Conservation (phyloP, 2,329 filamentous ascomycete genomes). For the Phyllosticta ampelicida region DNA sequence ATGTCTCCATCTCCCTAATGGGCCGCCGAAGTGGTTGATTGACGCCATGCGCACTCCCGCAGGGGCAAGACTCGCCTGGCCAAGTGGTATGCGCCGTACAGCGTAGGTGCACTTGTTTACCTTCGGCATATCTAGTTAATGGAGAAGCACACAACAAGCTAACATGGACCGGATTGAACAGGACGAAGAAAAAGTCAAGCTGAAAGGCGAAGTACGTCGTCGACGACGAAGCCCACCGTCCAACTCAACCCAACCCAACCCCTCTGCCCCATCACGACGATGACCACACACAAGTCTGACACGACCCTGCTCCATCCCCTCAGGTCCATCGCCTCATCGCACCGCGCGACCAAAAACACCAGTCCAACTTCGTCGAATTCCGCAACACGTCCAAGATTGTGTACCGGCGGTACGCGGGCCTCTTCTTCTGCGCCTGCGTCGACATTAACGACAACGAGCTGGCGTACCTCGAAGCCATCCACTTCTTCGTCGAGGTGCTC, state of each 20-base stretch:
- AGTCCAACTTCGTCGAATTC: slow-evolving; percentile 97
- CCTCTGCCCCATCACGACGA: neutral
- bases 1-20: slow-evolving; percentile 9
- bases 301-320: neutral
- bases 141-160: neutral
- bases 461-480: slow-evolving; percentile 91
- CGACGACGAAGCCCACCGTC: neutral
- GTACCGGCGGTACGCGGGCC: slow-evolving; percentile 90
- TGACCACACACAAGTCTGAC: neutral
- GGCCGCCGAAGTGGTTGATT: neutral
- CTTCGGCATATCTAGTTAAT: neutral
- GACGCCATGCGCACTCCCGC: slow-evolving; percentile 6
- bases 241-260: neutral
- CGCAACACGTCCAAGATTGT: slow-evolving; percentile 85
- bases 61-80: slow-evolving; percentile 97
- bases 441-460: slow-evolving; percentile 99
- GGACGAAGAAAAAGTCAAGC: slow-evolving; percentile 97
- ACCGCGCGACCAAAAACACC: slow-evolving; percentile 96
- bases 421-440: slow-evolving; percentile 99
- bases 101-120: slow-evolving; percentile 39
- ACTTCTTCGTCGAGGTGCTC: slow-evolving; percentile 98
- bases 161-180: slow-evolving; percentile 18
- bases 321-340: slow-evolving; percentile 95
- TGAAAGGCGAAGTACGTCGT: slow-evolving; percentile 78
- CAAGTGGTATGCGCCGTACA: slow-evolving; percentile 98